phyloP scores from a whole-genome alignment of 2,329 filamentous ascomycete genomes.

The Grosmannia penicillata region DNA sequence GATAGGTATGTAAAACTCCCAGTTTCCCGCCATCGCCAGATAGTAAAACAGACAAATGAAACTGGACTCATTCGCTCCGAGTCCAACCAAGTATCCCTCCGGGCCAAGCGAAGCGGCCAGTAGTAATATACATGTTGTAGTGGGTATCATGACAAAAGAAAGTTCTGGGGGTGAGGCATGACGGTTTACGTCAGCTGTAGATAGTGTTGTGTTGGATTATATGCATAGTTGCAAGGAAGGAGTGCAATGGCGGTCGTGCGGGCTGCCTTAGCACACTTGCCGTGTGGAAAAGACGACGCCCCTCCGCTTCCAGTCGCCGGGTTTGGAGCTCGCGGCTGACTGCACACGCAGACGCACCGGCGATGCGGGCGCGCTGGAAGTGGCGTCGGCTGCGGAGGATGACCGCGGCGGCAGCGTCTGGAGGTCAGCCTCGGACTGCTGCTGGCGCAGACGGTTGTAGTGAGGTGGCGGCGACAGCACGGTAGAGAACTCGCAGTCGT shows the following conservation, averaged over 20 bases:
- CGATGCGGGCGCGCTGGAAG: constrained; percentile 4
- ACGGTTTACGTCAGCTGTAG: neutral
- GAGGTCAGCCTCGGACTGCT: constrained; percentile 5
- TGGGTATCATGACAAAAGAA: neutral
- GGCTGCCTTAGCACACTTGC: constrained; percentile 12
- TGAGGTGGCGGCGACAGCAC: constrained; percentile 10
- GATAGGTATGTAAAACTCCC: neutral
- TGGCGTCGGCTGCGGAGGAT: constrained; percentile 1
- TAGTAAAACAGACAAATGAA: no score
- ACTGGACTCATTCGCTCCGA: no score
- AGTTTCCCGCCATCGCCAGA: no score
- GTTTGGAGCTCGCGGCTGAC: constrained; percentile 11
- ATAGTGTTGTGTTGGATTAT: neutral
- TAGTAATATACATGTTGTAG: neutral
- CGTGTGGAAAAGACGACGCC: constrained; percentile 20
- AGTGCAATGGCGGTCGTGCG: neutral
- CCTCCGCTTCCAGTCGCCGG: constrained; percentile 21
- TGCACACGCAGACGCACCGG: constrained; percentile 11
- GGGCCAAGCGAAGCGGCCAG: neutral
- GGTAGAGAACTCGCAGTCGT: neutral
- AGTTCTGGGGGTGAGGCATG: neutral
- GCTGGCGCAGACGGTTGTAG: constrained; percentile 6
- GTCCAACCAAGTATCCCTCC: no score
- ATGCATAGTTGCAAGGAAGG: neutral
- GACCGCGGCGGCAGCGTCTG: constrained; percentile 3